Conservation (phyloP, 768 basidiomycete genomes). For the Podaxis carcinomalis region DNA sequence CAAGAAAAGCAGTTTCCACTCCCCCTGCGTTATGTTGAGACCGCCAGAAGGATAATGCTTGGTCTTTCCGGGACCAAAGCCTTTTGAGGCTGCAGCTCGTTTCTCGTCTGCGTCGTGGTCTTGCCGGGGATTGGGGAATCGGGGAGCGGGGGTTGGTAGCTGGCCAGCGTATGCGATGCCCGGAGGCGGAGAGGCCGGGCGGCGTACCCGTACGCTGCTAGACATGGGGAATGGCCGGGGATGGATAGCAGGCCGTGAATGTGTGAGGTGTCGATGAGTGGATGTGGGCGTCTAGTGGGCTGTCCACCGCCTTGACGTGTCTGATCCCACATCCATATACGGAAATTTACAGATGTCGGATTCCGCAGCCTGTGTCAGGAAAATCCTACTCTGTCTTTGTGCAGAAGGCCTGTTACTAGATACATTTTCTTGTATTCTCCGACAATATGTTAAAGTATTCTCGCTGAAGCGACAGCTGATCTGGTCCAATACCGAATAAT, state of each 20-base stretch:
- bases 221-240: neutral
- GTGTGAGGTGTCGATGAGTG: neutral
- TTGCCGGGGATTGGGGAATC: constrained; percentile 63
- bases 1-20: constrained; percentile 69
- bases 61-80: constrained; percentile 48
- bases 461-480: too few species aligned
- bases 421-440: too few species aligned
- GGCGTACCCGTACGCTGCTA: constrained; percentile 54
- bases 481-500: too few species aligned
- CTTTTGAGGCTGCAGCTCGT: constrained; percentile 64
- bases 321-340: neutral
- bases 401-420: too few species aligned
- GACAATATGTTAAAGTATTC: too few species aligned
- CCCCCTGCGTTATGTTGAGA: constrained; percentile 59
- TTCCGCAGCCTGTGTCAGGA: neutral
- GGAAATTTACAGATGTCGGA: neutral
- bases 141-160: constrained; percentile 35
- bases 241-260: neutral
- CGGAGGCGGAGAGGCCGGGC: constrained; percentile 65
- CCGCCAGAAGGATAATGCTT: constrained; percentile 52
- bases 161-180: constrained; percentile 24
- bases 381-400: neutral
- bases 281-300: neutral
- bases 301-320: neutral
- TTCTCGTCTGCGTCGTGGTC: constrained; percentile 75